phyloP scores from a whole-genome alignment of 2,329 filamentous ascomycete genomes.

The Stachybotrys elegans region DNA sequence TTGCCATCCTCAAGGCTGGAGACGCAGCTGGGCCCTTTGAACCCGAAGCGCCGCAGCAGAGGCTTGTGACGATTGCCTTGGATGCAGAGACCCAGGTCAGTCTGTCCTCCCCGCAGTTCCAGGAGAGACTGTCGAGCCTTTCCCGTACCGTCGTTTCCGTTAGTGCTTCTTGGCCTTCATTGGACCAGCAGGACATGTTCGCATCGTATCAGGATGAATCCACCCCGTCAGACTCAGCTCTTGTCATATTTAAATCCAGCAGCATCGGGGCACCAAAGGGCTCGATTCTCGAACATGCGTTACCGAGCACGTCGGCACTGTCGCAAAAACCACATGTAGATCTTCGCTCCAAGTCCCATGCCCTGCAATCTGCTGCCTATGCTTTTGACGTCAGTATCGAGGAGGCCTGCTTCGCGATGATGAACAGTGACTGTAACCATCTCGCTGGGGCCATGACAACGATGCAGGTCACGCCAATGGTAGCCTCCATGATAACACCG shows the following conservation, averaged over 20 bases:
- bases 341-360: neutral
- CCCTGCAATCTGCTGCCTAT: slow-evolving; percentile 6
- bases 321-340: neutral
- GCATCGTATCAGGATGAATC: no score
- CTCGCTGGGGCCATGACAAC: neutral
- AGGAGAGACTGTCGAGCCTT: neutral
- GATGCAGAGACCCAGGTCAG: neutral
- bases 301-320: neutral
- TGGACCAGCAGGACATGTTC: no score
- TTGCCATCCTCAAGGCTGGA: slow-evolving; percentile 1
- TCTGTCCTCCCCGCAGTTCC: neutral
- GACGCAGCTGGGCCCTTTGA: neutral
- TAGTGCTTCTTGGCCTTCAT: no score
- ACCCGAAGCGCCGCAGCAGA: neutral
- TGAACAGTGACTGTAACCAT: slow-evolving; percentile 4
- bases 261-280: neutral
- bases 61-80: neutral
- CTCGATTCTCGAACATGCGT: neutral
- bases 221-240: neutral
- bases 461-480: neutral
- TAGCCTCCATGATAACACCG: neutral
- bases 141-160: no score
- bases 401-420: slow-evolving; percentile 8
- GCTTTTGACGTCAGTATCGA: slow-evolving; percentile 4
- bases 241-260: neutral